Base-by-base conservation (phyloP, 768 basidiomycete species). In the Trametes sanguinea region DNA sequence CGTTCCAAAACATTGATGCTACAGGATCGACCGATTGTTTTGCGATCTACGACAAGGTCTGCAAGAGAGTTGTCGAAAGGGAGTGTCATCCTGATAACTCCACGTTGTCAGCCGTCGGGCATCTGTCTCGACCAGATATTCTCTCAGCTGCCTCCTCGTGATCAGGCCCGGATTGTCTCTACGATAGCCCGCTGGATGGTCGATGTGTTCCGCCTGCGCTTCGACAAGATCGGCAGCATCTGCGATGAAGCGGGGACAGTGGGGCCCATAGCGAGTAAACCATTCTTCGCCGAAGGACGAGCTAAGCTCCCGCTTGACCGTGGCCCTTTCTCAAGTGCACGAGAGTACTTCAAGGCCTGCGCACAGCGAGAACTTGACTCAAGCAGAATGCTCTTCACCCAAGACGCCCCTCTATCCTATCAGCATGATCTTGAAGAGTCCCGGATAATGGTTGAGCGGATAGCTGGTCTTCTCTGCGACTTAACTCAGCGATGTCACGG, bases 351-450 rank as follows among this genome's bases (percentile, higher is more conserved):
- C 57, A 53, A 64, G 8, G 75, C 75, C 8, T 76, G 75, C 51
- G 72, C 75, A 1, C 75, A 76, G 56, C 68, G 75, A 14, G 75
- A 76, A 57, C 65, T 75, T 30, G 75, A 75, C 14, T 70, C 66
- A 39, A 61, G 70, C 11, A 69, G 72, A n/a, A 69, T 67, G 29
- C 69, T 74, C 22, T 72, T 72, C 54, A 63, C 72, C 1, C 72
- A 73, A 52, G 71, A 71, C 40, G 70, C 73, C 4, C 71, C 73
- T 14, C 66, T 66, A 6, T 66, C 68, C 9, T 76, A 76, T 62
- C 72, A 75, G 52, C 66, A 62, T 2, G 64, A 70, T 17, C 63
- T 75, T 13, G 70, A 72, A 30, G 73, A 71, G 30, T 65, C 64
- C 29, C 66, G 71, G 43, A 52, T 72, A 39, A 68, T 62, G 35